Conservation (phyloP, 352 stramenopile species). For the Phytophthora macrochlamydospora region DNA sequence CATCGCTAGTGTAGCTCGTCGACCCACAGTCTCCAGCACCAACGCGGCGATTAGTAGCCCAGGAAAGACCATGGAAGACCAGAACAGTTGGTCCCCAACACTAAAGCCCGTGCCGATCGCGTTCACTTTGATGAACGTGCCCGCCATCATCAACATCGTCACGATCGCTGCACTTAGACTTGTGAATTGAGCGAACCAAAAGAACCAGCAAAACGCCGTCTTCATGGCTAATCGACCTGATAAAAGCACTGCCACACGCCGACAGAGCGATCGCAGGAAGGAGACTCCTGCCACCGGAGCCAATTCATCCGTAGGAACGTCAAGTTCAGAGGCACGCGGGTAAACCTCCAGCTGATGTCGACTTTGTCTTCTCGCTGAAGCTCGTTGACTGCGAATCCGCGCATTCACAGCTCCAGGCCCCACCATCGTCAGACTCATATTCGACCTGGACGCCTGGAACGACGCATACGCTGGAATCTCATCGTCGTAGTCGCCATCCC, state of each 20-base stretch:
- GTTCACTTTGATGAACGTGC: conserved; percentile 32
- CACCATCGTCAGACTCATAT: conserved; percentile 19
- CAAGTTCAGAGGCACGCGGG: conserved; percentile 20
- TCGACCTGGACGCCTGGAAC: neutral
- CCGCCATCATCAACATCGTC: conserved; percentile 33
- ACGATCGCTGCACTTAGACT: conserved; percentile 28
- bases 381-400: conserved; percentile 24
- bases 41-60: conserved; percentile 46
- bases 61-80: conserved; percentile 40
- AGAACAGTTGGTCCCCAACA: conserved; percentile 39
- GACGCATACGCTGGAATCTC: conserved; percentile 3
- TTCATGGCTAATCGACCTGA: conserved; percentile 38
- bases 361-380: conserved; percentile 27
- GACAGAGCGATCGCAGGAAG: conserved; percentile 40
- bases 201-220: conserved; percentile 53
- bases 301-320: conserved; percentile 34
- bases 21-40: conserved; percentile 43
- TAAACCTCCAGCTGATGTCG: conserved; percentile 18
- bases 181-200: conserved; percentile 36
- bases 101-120: conserved; percentile 7
- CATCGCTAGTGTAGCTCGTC: conserved; percentile 37
- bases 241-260: conserved; percentile 51
- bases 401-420: conserved; percentile 19
- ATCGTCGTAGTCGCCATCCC: conserved; percentile 4
- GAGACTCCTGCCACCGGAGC: conserved; percentile 35